phyloP scores from a whole-genome alignment of 2,329 filamentous ascomycete species.

The Exophiala sideris region DNA sequence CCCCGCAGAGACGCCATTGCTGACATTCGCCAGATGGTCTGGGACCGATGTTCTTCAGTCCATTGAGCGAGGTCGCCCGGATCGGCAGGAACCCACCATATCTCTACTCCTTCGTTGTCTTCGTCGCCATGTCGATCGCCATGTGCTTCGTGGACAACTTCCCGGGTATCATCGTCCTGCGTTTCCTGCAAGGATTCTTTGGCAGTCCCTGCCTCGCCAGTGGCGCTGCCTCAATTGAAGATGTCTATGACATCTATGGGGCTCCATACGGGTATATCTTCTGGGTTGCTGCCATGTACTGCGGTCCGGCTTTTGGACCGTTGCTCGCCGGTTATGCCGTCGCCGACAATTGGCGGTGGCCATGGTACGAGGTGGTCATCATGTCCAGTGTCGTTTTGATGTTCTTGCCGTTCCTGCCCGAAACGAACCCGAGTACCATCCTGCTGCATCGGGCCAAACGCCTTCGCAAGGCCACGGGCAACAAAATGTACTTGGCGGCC shows the following conservation, averaged over 20 bases:
- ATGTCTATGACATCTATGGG: constrained; percentile 51
- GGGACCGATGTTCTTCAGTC: constrained; percentile 62
- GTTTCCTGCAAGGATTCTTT: constrained; percentile 65
- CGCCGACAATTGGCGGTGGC: constrained; percentile 58
- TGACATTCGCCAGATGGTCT: constrained; percentile 43
- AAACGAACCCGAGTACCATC: constrained; percentile 60
- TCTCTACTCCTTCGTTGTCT: constrained; percentile 64
- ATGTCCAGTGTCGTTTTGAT: constrained; percentile 54
- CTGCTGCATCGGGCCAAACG: constrained; percentile 59
- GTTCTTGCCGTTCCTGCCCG: constrained; percentile 62
- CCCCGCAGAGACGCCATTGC: not conserved
- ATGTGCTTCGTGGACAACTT: constrained; percentile 62
- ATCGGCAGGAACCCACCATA: constrained; percentile 68
- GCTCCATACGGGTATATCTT: constrained; percentile 58
- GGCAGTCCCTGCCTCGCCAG: constrained; percentile 63
- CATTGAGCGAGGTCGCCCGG: constrained; percentile 62
- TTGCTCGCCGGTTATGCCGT: constrained; percentile 60
- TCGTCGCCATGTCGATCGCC: constrained; percentile 65
- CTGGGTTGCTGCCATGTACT: constrained; percentile 50
- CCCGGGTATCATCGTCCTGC: constrained; percentile 59
- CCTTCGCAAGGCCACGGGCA: constrained; percentile 58
- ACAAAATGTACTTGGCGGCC: constrained; percentile 39
- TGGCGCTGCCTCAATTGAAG: constrained; percentile 45
- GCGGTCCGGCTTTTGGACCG: constrained; percentile 34
- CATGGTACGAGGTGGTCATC: constrained; percentile 59